Base-by-base conservation (phyloP, 331 rosid species). In the Malus hybrid region DNA sequence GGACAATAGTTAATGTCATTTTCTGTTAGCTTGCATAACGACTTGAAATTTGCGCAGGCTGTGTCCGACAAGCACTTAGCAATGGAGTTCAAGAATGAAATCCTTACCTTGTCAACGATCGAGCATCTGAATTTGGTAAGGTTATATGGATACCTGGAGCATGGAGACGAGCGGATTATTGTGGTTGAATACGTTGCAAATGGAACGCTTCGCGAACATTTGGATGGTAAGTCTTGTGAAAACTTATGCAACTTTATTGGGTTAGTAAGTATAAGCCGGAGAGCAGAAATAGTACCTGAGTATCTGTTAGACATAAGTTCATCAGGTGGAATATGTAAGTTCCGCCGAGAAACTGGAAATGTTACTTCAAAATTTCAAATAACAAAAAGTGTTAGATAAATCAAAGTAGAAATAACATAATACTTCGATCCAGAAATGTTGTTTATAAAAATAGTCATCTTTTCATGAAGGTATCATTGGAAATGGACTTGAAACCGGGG, bases 81-180 rank as follows among this genome's bases (percentile, higher is more conserved):
- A 11, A 3, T 22, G 57, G 97, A 92, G 85, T 94, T 92, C 89
- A 90, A 82, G 90, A 94, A 94, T 80, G 99, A 94, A 84, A 83
- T 92, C 74, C 77, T 73, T 72, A 84, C 97, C 39, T 78, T 94
- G 82, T 90, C 99, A 24, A 81, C 81, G 84, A 94, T 94, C 73
- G 96, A 90, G 83, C 99, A 94, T 86, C 63, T 85, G 86, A 94
- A 92, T 84, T 86, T 94, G 86, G 99, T 94, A 65, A 88, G 93
- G 83, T 71, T 94, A 62, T 86, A 83, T 72, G 99, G 99, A 75
- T 94, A 82, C 81, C 56, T 90, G 84, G 99, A 90, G 86, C 92
- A 90, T 68, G 89, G 70, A 67, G 90, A 90, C 6, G 99, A 94
- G 80, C 85, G 84, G 82, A 86, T 94, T 65, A 87, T 94, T 80